These are phyloP conservation scores for Galerina sulciceps DNA, from an alignment of 768 basidiomycete genomes.

Conservation along the genomic window DNA sequence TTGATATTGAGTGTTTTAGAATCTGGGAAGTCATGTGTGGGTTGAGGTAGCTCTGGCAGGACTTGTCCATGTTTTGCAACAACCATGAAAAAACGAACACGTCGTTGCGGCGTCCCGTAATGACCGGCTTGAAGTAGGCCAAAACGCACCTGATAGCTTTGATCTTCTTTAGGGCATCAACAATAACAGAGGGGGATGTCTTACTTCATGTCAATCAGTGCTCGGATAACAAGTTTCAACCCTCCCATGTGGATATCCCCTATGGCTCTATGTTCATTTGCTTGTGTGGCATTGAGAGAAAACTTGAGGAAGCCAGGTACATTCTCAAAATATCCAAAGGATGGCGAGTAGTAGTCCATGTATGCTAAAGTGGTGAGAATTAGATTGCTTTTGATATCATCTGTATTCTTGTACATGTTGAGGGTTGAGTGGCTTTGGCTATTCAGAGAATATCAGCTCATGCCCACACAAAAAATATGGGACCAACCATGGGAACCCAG, in stretches of 20 bases:
- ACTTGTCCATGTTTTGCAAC: slow-evolving; percentile 46
- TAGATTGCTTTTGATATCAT: slow-evolving; percentile 70
- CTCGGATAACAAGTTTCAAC: slow-evolving; percentile 65
- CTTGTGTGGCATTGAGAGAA: slow-evolving; percentile 44
- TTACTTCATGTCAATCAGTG: slow-evolving; percentile 70
- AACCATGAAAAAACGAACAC: slow-evolving; percentile 57
- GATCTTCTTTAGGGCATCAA: background rate
- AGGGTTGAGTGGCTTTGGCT: slow-evolving; percentile 77
- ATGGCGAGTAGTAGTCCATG: slow-evolving; percentile 49
- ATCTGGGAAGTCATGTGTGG: slow-evolving; percentile 55
- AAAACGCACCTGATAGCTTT: slow-evolving; percentile 58
- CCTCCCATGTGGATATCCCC: slow-evolving; percentile 79
- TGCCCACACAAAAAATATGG: background rate
- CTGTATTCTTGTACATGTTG: slow-evolving; percentile 72
- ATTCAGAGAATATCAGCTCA: background rate
- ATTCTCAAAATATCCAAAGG: slow-evolving; percentile 53
- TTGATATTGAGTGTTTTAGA: slow-evolving; percentile 53
- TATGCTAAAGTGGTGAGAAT: slow-evolving; percentile 64
- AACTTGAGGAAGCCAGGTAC: slow-evolving; percentile 54
- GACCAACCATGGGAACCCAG: slow-evolving; percentile 78
- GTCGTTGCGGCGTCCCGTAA: slow-evolving; percentile 60
- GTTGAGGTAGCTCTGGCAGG: slow-evolving; percentile 57
- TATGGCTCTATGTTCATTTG: slow-evolving; percentile 45
- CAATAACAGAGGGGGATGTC: slow-evolving; percentile 10
- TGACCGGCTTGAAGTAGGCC: slow-evolving; percentile 56